phyloP scores from a whole-genome alignment of 2,329 filamentous ascomycete genomes.

The Aspergillus sclerotialis region DNA sequence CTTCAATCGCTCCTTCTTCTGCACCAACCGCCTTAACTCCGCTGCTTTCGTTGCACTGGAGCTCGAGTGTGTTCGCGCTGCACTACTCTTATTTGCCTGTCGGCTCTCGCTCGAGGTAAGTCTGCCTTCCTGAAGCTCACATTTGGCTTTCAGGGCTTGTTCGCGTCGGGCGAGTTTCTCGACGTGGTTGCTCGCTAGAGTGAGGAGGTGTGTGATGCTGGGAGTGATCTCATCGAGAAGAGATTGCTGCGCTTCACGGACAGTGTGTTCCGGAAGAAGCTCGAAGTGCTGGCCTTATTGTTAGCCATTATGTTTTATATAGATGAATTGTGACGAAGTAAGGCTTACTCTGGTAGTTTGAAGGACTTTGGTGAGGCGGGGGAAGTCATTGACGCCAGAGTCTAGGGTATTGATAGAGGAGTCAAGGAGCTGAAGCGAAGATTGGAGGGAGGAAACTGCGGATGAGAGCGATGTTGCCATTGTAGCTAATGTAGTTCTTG shows the following conservation, averaged over 20 bases:
- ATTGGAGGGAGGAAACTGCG: conserved; percentile 55
- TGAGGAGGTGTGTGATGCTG: conserved; percentile 70
- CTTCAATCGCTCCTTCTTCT: conserved; percentile 77
- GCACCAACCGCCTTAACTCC: conserved; percentile 61
- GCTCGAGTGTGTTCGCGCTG: conserved; percentile 7
- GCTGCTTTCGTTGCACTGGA: conserved; percentile 39
- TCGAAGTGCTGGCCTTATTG: conserved; percentile 67
- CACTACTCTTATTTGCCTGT: conserved; percentile 13
- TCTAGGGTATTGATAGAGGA: conserved; percentile 58
- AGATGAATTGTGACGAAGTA: too few relatives aligned
- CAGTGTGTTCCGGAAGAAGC: conserved; percentile 75
- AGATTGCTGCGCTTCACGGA: conserved; percentile 73
- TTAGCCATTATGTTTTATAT: too few relatives aligned
- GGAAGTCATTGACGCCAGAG: conserved; percentile 56
- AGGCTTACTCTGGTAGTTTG: conserved; percentile 53
- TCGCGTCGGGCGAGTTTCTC: conserved; percentile 77
- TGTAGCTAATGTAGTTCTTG: not conserved
- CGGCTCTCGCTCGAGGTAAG: conserved; percentile 40
- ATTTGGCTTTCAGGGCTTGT: conserved; percentile 73
- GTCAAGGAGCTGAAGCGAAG: conserved; percentile 55
- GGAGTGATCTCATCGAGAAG: conserved; percentile 87
- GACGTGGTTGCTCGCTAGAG: conserved; percentile 74
- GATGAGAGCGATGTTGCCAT: conserved; percentile 48
- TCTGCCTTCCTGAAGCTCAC: conserved; percentile 74
- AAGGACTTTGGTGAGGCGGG: conserved; percentile 55